Base-by-base conservation (phyloP, 169 alveolate species). In the Plasmodium gonderi region DNA sequence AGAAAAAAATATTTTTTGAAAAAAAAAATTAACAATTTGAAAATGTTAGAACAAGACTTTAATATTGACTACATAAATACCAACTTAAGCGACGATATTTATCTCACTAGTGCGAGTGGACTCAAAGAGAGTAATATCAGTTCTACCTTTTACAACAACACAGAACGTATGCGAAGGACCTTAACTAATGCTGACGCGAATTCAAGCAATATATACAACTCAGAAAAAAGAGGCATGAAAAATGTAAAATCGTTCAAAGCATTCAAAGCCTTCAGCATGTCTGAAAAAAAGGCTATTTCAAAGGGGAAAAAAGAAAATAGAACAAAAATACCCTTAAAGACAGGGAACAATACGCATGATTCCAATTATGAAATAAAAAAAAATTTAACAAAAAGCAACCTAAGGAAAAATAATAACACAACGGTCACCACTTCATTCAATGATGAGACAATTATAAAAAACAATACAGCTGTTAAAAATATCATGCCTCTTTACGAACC, bases 281-380 rank as follows among this genome's bases (percentile, higher is more conserved):
- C 3, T 29, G 78, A 68, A 72, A 36, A 72, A 38, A 36, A n/a
- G 0, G 38, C 12, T 40, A 33, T 12, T 38, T 33, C 0, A 42
- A 33, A 36, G 3, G 44, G 33, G 31, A 17, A 42, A 33, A 47
- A 12, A 42, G 26, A 82, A 47, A 47, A 12, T 7, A 82, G 40
- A 51, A 75, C 26, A 4, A 75, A 36, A 38, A 5, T 23, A 49
- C 78, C 44, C n/a, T 4, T 23, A 33, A 40, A 29, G 26, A 60
- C 1, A 6, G n/a, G 65, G 54, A 29, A 80, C 42, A 31, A 7
- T 29, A 45, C 64, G 23, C 14, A 33, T 45, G 23, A 75, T 78
- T 85, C 92, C n/a, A 49, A 45, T 74, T 38, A 85, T 26, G 80
- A 20, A 85, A 14, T 54, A 11, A 75, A 38, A 60, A 83, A 72